Evolutionary conservation across 768 basidiomycete genomes (phyloP), one percentile per base, ranked within the genome.

Genomic region (Russula sp.): DNA sequence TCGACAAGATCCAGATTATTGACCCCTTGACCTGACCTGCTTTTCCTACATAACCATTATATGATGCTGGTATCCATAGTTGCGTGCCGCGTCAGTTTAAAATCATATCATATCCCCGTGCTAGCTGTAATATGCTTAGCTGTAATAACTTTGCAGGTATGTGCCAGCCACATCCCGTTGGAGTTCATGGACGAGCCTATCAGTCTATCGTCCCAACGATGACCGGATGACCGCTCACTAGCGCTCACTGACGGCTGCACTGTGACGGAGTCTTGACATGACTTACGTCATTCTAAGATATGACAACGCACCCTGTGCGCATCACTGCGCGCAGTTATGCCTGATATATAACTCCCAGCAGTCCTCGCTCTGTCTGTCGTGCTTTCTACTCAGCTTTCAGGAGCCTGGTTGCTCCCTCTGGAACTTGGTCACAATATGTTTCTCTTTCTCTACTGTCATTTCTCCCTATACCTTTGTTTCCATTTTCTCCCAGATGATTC

Each of bases 391-490:
- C 55, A 64, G 40, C 28, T 44, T 34, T 66, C 57, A 48, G 57
- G 65, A 67, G 65, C 65, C 65, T 67, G 65, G 62, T 64, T 46
- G 65, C 65, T 59, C 57, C 63, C 65, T 62, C 62, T 44, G 42
- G 42, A 63, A 55, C 30, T 38, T 54, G 60, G 53, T 60, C 50
- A 13, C 11, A 42, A 18, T 18, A 56, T 42, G 49, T 36, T 68
- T 58, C 63, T 57, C 46, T 66, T 62, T 52, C 40, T 54, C 32
- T 64, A 58, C 51, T 40, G 34, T 64, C 56, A 18, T 50, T 61
- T 52, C 46, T 48, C 28, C 61, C 28, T 61, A 16, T n/a, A 34
- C 50, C 8, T n/a, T 46, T 22, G n/a, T 6, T 49, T 38, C 14
- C 13, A 16, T 16, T 63, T 32, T 32, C 48, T 10, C 9, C 22